Conservation (phyloP, 2,329 filamentous ascomycete genomes). For the Alternaria consortialis region DNA sequence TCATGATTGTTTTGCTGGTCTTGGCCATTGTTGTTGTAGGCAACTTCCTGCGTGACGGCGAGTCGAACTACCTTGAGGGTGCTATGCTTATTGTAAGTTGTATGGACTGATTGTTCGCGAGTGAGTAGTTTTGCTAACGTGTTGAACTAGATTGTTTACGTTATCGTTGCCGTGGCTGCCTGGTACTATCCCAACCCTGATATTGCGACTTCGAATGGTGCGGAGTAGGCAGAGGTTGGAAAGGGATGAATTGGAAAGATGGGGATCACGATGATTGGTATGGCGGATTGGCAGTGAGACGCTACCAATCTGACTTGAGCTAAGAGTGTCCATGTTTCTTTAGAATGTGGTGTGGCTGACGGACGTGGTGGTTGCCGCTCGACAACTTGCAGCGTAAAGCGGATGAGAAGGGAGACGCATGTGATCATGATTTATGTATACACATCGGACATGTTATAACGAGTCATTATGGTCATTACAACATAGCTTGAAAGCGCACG, state of each 20-base stretch:
- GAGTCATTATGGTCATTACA: neutral
- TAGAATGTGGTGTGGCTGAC: neutral
- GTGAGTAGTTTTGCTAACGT: slow-evolving; percentile 4
- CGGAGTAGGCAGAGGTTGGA: neutral
- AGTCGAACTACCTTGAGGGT: slow-evolving; percentile 91
- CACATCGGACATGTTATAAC: neutral
- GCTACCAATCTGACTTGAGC: neutral
- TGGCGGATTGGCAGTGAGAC: neutral
- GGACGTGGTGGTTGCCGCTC: neutral
- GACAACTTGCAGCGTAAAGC: neutral
- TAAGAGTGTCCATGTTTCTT: no score
- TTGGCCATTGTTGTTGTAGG: slow-evolving; percentile 87
- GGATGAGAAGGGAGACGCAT: no score
- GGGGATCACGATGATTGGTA: neutral
- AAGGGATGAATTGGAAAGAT: neutral
- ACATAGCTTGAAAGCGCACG: neutral
- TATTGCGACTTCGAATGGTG: slow-evolving; percentile 39
- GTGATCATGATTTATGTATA: neutral
- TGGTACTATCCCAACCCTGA: slow-evolving; percentile 69
- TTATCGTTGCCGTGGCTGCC: slow-evolving; percentile 68
- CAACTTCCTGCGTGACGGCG: slow-evolving; percentile 85
- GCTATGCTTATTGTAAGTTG: slow-evolving; percentile 70
- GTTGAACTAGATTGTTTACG: slow-evolving; percentile 62
- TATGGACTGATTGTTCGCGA: neutral
- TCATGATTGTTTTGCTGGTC: slow-evolving; percentile 83